phyloP scores from a whole-genome alignment of 2,329 filamentous ascomycete genomes.

The Pestalotiopsis sp. region DNA sequence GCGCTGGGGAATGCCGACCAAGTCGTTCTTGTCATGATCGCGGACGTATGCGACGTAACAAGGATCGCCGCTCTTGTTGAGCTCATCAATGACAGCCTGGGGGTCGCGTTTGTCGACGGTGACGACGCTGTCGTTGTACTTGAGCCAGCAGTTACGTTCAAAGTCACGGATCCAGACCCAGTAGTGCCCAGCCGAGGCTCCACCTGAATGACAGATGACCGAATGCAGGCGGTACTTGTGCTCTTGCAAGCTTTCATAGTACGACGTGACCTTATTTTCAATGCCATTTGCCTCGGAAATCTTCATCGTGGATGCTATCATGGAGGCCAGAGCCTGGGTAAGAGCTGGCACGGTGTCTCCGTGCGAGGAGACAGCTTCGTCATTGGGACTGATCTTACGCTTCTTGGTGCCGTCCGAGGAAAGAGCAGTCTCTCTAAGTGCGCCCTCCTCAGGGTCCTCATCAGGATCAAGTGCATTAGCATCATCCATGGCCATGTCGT shows the following conservation, averaged over 20 bases:
- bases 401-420: not conserved
- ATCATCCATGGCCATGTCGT: not conserved
- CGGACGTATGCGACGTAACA: constrained; percentile 85
- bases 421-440: not conserved
- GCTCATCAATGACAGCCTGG: constrained; percentile 68
- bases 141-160: constrained; percentile 78
- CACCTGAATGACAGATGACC: constrained; percentile 87
- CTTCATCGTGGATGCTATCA: not conserved
- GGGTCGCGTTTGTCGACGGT: constrained; percentile 65
- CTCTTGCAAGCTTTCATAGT: constrained; percentile 34
- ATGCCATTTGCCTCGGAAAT: not conserved
- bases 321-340: not conserved
- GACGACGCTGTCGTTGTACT: constrained; percentile 90
- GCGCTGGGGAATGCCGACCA: constrained; percentile 50
- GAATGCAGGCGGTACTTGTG: constrained; percentile 84
- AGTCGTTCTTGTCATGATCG: constrained; percentile 62
- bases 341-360: no score
- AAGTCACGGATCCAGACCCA: constrained; percentile 98
- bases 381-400: not conserved
- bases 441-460: not conserved
- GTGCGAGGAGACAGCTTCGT: not conserved
- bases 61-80: constrained; percentile 73
- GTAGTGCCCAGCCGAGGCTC: constrained; percentile 81
- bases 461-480: not conserved
- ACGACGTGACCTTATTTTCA: not conserved